Base-by-base conservation (phyloP, 2,329 filamentous ascomycete species). In the Neobulgaria alba region DNA sequence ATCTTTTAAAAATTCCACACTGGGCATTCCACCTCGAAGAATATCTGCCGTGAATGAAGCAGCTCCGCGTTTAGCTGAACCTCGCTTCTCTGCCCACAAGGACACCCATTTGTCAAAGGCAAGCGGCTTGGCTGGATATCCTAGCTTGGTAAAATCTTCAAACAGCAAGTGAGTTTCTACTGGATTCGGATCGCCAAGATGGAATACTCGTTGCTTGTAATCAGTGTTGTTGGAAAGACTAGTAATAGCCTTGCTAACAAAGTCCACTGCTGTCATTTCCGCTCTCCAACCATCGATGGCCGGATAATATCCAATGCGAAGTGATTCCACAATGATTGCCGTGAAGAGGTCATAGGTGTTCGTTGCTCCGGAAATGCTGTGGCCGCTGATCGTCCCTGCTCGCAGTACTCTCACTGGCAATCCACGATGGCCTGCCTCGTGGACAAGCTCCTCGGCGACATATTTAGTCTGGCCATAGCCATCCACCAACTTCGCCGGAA, bases 381-480 rank as follows among this genome's bases (percentile, higher is more conserved):
- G 84, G 0, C 85, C 85, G 51, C 79, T 85, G 54, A 89, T 87
- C 0, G 85, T 89, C 23, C 90, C 88, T 5, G 88, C 80, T 12
- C 89, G 78, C 35, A 94, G 68, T 30, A 95, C 77, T 17, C 79
- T 73, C 10, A 86, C 87, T 14, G 65, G 68, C 5, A 95, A 73
- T 3, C 89, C 89, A 43, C 85, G 75, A 42, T 68, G 71, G 36
- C 87, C 84, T 20, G 89, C 88, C 60, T 88, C 84, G 20, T 84
- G 73, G 16, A 87, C 76, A 31, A 95, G 69, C 37, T 74, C 63
- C 53, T 79, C 74, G 3, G 67, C 67, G 17, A 67, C 83, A 86
- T 87, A 95, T 64, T 95, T 95, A 50, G 77, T 79, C 61, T 95
- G 88, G 4, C 89, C 88, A 56, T 95, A 95, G 4, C 90, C 89